Evolutionary conservation across 2,329 filamentous ascomycete genomes (phyloP).

Genomic region (Monosporascus sp.): DNA sequence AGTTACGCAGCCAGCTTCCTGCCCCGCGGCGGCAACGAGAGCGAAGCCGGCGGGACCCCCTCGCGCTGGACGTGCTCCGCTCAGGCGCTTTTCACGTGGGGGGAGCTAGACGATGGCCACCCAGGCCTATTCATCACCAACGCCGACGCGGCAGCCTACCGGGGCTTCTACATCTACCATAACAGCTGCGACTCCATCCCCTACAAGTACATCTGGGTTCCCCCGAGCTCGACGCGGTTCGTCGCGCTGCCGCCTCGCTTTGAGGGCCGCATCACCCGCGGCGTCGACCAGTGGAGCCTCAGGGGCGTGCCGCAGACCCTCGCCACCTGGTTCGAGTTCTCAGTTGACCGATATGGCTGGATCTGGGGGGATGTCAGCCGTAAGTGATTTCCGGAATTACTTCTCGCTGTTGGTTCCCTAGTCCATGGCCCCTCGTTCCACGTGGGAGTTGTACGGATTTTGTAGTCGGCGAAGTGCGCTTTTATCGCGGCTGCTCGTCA

Average conservation of each 20-base stretch:
- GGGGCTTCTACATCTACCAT: slow-evolving; percentile 19
- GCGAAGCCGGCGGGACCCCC: not conserved
- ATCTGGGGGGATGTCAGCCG: slow-evolving; percentile 20
- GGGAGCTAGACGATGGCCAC: slow-evolving; percentile 11
- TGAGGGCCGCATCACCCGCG: slow-evolving; percentile 20
- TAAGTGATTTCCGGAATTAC: too few species aligned
- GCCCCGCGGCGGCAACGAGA: not conserved
- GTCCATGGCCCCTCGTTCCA: too few species aligned
- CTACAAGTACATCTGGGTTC: slow-evolving; percentile 22
- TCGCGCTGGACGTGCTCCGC: slow-evolving; percentile 9
- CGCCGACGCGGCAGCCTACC: slow-evolving; percentile 6
- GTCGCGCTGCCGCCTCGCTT: slow-evolving; percentile 19
- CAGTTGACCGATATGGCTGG: slow-evolving; percentile 13
- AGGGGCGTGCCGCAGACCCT: slow-evolving; percentile 17
- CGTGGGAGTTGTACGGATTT: too few species aligned
- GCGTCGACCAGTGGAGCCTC: slow-evolving; percentile 18
- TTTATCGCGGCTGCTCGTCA: too few species aligned
- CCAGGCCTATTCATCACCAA: slow-evolving; percentile 14
- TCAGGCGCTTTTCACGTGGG: slow-evolving; percentile 10
- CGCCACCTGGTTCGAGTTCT: slow-evolving; percentile 22
- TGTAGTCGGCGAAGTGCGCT: too few species aligned
- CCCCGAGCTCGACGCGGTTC: slow-evolving; percentile 14
- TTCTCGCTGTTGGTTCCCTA: too few species aligned
- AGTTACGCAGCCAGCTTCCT: not conserved
- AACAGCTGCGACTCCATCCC: slow-evolving; percentile 21